A percentile compares a stretch with the other conserved stretches of the same genome.
Conservation (phyloP, 2,329 filamentous ascomycete genomes). For the Cadophora luteo-olivacea region DNA sequence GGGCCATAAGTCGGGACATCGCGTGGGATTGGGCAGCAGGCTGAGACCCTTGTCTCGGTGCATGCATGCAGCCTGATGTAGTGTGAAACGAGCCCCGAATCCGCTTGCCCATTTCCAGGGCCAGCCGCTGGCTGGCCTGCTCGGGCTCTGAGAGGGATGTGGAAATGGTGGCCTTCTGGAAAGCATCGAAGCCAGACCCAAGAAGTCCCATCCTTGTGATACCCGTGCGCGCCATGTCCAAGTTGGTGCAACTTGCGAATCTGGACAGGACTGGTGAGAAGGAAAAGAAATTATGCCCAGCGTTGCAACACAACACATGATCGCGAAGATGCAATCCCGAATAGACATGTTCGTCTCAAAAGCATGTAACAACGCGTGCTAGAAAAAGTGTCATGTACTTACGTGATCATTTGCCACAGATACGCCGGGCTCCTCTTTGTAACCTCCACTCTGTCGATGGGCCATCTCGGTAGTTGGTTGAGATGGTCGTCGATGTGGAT, state of each 20-base stretch:
- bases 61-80: slow-evolving; percentile 31
- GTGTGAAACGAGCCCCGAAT: slow-evolving; percentile 40
- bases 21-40: slow-evolving; percentile 42
- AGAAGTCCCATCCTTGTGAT: slow-evolving; percentile 9
- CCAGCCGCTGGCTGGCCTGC: slow-evolving; percentile 16
- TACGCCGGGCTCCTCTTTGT: slow-evolving; percentile 53
- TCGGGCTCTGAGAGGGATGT: slow-evolving; percentile 17
- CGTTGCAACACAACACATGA: slow-evolving; percentile 30
- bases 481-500: slow-evolving; percentile 9
- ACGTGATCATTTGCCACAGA: slow-evolving; percentile 51
- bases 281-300: slow-evolving; percentile 30
- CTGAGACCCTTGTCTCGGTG: slow-evolving; percentile 34
- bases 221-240: slow-evolving; percentile 22
- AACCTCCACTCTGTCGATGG: slow-evolving; percentile 45
- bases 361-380: slow-evolving; percentile 17
- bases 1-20: slow-evolving; percentile 13
- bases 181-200: slow-evolving; percentile 37
- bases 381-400: slow-evolving; percentile 43
- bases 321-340: slow-evolving; percentile 27
- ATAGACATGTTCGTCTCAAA: slow-evolving; percentile 26
- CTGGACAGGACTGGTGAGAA: slow-evolving; percentile 23
- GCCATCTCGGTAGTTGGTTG: slow-evolving; percentile 39
- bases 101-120: slow-evolving; percentile 29
- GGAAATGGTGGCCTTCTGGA: slow-evolving; percentile 37
- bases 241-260: slow-evolving; percentile 39